A percentile compares a stretch with the other conserved stretches of the same genome.
Evolutionary conservation across 805 yeast species (phyloP).

Genomic region (Hanseniaspora taiwanica): DNA sequence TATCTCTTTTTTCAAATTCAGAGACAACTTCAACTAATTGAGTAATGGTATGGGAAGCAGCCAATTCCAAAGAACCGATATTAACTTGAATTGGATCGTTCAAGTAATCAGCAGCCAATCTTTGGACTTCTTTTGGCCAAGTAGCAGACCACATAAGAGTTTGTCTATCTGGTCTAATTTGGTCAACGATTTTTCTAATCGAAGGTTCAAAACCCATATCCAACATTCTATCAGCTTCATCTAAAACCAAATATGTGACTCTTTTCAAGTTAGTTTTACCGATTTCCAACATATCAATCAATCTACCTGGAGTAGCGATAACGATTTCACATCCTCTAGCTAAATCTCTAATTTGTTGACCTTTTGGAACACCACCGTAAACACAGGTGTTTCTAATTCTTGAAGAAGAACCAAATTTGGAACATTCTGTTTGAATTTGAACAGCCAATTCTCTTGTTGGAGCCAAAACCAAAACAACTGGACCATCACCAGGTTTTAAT

Average conservation of each 20-base stretch:
- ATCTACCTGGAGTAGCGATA: slow-evolving; percentile 98
- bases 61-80: slow-evolving; percentile 86
- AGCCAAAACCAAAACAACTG: slow-evolving; percentile 87
- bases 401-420: slow-evolving; percentile 84
- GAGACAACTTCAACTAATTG: slow-evolving; percentile 85
- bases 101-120: slow-evolving; percentile 82
- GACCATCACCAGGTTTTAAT: slow-evolving; percentile 90
- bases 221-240: slow-evolving; percentile 99
- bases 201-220: slow-evolving; percentile 99
- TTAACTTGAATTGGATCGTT: slow-evolving; percentile 92
- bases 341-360: slow-evolving; percentile 93
- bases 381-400: slow-evolving; percentile 95
- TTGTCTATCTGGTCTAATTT: slow-evolving; percentile 98
- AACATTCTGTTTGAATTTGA: slow-evolving; percentile 91
- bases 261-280: slow-evolving; percentile 91
- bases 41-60: slow-evolving; percentile 93
- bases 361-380: slow-evolving; percentile 98
- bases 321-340: slow-evolving; percentile 90
- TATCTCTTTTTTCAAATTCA: slow-evolving; percentile 91
- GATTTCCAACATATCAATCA: slow-evolving; percentile 91
- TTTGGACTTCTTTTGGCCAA: slow-evolving; percentile 98
- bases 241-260: slow-evolving; percentile 92
- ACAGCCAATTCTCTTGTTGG: slow-evolving; percentile 99
- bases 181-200: slow-evolving; percentile 94
- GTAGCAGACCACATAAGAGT: slow-evolving; percentile 99